Conservation (phyloP, 1,284 basidiomycete genomes). For the Inonotus hispidus region DNA sequence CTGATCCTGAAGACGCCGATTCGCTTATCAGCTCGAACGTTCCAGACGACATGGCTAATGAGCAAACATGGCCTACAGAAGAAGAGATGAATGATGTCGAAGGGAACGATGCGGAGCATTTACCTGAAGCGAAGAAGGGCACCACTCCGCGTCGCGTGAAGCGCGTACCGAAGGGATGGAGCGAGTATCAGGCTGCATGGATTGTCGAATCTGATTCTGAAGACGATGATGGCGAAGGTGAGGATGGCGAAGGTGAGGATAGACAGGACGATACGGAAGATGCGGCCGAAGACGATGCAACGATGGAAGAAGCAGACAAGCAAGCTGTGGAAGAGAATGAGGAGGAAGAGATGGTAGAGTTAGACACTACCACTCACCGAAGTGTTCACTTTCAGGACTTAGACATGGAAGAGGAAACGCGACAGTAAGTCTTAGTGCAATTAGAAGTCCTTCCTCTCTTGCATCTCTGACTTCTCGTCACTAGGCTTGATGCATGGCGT, state of each 20-base stretch:
- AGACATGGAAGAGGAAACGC: constrained; percentile 77
- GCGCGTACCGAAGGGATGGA: constrained; percentile 84
- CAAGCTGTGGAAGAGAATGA: constrained; percentile 41
- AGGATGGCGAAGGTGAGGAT: constrained; percentile 22
- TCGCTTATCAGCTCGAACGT: constrained; percentile 86
- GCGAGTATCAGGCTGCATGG: constrained; percentile 93
- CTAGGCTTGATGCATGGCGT: constrained; percentile 60
- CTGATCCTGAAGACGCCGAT: constrained; percentile 69
- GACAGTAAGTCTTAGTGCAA: constrained; percentile 51
- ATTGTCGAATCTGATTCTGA: constrained; percentile 73
- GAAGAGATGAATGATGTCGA: constrained; percentile 75
- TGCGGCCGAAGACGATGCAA: constrained; percentile 32
- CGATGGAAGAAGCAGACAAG: constrained; percentile 29
- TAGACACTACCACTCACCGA: constrained; percentile 56
- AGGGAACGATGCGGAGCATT: constrained; percentile 29
- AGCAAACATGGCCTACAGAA: constrained; percentile 99
- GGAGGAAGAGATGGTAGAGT: constrained; percentile 61
- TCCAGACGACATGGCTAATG: constrained; percentile 85
- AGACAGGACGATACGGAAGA: constrained; percentile 26
- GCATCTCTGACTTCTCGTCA: background rate
- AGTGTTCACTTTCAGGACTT: constrained; percentile 68
- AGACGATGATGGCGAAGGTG: constrained; percentile 39
- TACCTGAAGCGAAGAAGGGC: constrained; percentile 62
- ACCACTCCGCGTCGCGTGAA: constrained; percentile 73
- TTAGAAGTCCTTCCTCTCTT: constrained; percentile 10